Evolutionary conservation across 176 grass and related monocot species (phyloP).

Genomic region (Saccharum officinarum): DNA sequence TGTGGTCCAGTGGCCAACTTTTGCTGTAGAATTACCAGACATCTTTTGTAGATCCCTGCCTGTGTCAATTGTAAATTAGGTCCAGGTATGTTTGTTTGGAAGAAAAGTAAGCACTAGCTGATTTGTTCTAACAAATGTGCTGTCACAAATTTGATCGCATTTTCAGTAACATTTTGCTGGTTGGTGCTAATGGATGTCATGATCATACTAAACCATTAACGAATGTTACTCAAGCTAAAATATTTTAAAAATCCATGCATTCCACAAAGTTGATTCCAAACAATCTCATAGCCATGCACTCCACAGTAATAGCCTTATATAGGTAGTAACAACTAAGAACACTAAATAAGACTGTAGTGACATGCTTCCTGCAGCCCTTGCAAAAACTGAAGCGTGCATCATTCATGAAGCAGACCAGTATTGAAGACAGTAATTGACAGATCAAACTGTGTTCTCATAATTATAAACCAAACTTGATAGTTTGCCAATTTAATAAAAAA

Average conservation of each 20-base stretch:
- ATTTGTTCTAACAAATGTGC: background rate
- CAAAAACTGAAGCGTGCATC: background rate
- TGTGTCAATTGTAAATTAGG: conserved; percentile 72
- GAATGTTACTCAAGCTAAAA: background rate
- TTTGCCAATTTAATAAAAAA: background rate
- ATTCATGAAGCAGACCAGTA: conserved; percentile 5
- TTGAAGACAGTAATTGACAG: background rate
- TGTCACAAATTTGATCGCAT: background rate
- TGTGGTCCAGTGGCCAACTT: conserved; percentile 74
- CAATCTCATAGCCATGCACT: background rate
- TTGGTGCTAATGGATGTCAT: background rate
- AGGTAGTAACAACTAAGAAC: background rate
- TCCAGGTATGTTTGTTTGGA: conserved; percentile 26
- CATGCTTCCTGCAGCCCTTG: background rate
- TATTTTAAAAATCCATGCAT: background rate
- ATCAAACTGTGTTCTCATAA: conserved; percentile 7
- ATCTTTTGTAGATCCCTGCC: conserved; percentile 97
- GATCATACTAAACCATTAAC: background rate
- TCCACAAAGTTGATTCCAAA: background rate
- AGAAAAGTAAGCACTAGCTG: background rate
- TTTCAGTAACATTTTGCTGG: background rate
- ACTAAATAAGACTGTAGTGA: background rate
- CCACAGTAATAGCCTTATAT: background rate
- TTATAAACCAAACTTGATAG: background rate
- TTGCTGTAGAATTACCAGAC: conserved; percentile 80